Evolutionary conservation across 169 alveolate genomes (phyloP).

Genomic region (Babesia gibsoni): DNA sequence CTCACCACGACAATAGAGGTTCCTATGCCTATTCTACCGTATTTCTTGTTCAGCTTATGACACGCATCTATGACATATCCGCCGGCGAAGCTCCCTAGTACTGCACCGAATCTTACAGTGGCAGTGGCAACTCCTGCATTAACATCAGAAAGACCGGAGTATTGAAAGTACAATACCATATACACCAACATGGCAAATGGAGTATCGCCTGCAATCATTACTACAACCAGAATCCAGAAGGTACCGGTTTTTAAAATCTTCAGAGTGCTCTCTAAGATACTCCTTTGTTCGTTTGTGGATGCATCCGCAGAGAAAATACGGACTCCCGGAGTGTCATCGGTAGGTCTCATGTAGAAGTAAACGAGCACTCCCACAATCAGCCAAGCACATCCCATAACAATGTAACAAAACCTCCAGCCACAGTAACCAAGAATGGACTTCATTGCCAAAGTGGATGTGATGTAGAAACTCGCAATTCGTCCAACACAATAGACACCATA

Average conservation of each 20-base stretch:
- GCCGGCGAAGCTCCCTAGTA: constrained; percentile 87
- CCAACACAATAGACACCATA: constrained; percentile 44
- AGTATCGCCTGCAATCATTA: constrained; percentile 78
- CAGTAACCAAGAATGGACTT: not conserved
- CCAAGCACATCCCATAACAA: constrained; percentile 16
- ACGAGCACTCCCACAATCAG: not conserved
- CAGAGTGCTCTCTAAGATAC: too few relatives aligned
- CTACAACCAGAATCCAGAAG: constrained; percentile 22
- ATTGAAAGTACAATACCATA: constrained; percentile 86
- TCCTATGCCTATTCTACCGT: constrained; percentile 86
- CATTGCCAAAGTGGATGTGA: constrained; percentile 1
- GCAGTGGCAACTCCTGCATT: constrained; percentile 84
- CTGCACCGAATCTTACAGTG: constrained; percentile 79
- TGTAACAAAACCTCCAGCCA: constrained; percentile 52
- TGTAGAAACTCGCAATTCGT: constrained; percentile 13
- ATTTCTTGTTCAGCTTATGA: constrained; percentile 73
- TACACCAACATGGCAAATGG: constrained; percentile 87
- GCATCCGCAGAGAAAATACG: too few relatives aligned
- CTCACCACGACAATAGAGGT: constrained; percentile 71
- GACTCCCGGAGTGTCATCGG: too few relatives aligned
- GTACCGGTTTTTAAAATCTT: too few relatives aligned
- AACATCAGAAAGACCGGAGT: constrained; percentile 81
- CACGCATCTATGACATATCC: constrained; percentile 82
- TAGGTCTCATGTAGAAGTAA: not conserved
- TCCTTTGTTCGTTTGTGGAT: too few relatives aligned